Percentiles rank a stretch among this genome's conserved stretches.
Conservation (phyloP, 805 yeast species). For the Candida yuanshanica region DNA sequence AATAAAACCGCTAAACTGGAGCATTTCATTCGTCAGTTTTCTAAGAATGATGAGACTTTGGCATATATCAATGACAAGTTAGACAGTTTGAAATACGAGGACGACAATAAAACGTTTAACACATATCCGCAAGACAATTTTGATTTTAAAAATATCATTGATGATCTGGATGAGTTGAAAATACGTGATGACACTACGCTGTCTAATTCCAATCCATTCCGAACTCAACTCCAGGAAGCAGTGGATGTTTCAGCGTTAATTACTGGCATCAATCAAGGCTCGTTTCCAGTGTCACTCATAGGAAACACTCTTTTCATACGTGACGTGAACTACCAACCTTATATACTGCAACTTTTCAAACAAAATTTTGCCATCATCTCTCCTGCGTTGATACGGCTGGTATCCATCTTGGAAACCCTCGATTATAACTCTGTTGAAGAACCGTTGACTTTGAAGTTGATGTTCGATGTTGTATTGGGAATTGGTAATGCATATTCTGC, state of each 20-base stretch:
- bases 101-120: neutral
- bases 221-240: constrained; percentile 3
- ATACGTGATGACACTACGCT: neutral
- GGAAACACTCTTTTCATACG: constrained; percentile 3
- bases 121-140: neutral
- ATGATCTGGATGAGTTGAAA: neutral
- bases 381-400: constrained; percentile 13
- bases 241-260: neutral
- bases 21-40: constrained; percentile 10
- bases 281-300: constrained; percentile 4
- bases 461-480: constrained; percentile 24
- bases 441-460: constrained; percentile 17
- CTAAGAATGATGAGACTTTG: neutral
- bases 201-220: constrained; percentile 1
- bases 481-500: constrained; percentile 21
- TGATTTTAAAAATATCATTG: neutral
- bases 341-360: constrained; percentile 7
- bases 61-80: neutral
- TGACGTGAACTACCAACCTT: constrained; percentile 7
- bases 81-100: neutral
- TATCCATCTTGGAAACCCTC: constrained; percentile 10
- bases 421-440: constrained; percentile 14
- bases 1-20: constrained; percentile 24
- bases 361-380: constrained; percentile 11
- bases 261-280: neutral